phyloP scores from a whole-genome alignment of 1,139 yeast species.

The Diutina sp. region DNA sequence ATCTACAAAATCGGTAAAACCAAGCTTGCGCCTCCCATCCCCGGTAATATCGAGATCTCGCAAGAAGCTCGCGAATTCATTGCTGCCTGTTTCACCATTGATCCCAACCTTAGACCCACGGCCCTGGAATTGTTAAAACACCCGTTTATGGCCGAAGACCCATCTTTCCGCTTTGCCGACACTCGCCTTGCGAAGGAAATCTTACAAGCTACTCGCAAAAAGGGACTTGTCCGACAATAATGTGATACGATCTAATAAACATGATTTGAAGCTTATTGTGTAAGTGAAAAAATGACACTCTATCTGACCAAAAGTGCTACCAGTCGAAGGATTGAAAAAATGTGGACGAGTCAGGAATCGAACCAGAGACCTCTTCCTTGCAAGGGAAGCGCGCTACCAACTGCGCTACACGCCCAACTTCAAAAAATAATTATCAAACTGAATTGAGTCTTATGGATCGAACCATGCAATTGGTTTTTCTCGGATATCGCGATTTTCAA shows the following conservation, averaged over 20 bases:
- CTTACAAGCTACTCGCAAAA: background rate
- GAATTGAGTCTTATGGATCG: no score
- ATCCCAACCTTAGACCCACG: slow-evolving; percentile 81
- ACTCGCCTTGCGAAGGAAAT: slow-evolving; percentile 48
- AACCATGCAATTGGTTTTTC: no score
- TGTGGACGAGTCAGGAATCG: background rate
- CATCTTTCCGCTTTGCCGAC: slow-evolving; percentile 42
- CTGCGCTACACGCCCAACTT: background rate
- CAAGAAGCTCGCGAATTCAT: slow-evolving; percentile 57
- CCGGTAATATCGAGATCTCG: slow-evolving; percentile 56
- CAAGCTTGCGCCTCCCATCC: slow-evolving; percentile 87
- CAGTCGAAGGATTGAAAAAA: background rate
- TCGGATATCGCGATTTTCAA: no score
- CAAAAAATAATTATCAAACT: background rate
- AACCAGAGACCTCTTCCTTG: background rate
- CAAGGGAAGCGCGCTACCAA: background rate
- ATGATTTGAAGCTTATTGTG: background rate
- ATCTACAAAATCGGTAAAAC: slow-evolving; percentile 64
- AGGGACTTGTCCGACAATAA: background rate
- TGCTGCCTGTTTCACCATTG: slow-evolving; percentile 64
- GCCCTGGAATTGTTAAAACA: slow-evolving; percentile 57
- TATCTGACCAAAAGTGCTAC: no score
- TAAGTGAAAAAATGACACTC: background rate
- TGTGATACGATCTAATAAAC: background rate
- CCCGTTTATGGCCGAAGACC: slow-evolving; percentile 38